Conservation (phyloP, 768 basidiomycete genomes). For the Piloderma croceum region DNA sequence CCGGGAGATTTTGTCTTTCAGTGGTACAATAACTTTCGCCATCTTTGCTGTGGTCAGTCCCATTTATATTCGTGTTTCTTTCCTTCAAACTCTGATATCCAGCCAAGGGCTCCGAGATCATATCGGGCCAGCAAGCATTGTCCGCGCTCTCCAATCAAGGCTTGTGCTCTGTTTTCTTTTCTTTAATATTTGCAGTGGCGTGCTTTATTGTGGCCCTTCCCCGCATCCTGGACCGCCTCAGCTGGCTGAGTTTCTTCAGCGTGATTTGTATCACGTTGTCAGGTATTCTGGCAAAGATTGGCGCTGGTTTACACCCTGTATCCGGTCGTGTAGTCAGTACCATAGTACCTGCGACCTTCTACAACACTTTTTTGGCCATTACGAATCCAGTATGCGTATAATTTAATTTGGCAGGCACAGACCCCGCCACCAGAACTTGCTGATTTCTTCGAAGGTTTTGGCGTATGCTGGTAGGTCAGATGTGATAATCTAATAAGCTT, state of each 20-base stretch:
- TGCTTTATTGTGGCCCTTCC: constrained; percentile 40
- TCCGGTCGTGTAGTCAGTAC: constrained; percentile 35
- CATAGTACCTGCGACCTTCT: constrained; percentile 37
- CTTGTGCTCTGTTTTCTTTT: constrained; percentile 40
- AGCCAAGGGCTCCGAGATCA: constrained; percentile 39
- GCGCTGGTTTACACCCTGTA: constrained; percentile 40
- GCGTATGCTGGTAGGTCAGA: constrained; percentile 40
- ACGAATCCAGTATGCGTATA: constrained; percentile 41
- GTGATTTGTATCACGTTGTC: constrained; percentile 37
- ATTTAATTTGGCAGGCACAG: not conserved
- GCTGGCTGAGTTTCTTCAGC: constrained; percentile 44
- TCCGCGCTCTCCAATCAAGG: constrained; percentile 43
- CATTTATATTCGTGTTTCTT: too few species aligned
- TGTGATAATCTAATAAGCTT: not conserved
- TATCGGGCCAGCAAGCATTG: constrained; percentile 50
- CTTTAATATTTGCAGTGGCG: constrained; percentile 41
- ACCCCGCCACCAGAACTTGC: too few species aligned
- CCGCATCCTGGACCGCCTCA: constrained; percentile 40
- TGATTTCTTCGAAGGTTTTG: constrained; percentile 31
- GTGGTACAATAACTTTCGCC: constrained; percentile 47
- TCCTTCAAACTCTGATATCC: not conserved
- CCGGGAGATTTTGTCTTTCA: constrained; percentile 39
- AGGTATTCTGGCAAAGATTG: constrained; percentile 46
- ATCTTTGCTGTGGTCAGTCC: constrained; percentile 38
- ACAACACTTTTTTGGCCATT: constrained; percentile 45